Conservation (phyloP, 2,329 filamentous ascomycete genomes). For the Endothia cerciana region DNA sequence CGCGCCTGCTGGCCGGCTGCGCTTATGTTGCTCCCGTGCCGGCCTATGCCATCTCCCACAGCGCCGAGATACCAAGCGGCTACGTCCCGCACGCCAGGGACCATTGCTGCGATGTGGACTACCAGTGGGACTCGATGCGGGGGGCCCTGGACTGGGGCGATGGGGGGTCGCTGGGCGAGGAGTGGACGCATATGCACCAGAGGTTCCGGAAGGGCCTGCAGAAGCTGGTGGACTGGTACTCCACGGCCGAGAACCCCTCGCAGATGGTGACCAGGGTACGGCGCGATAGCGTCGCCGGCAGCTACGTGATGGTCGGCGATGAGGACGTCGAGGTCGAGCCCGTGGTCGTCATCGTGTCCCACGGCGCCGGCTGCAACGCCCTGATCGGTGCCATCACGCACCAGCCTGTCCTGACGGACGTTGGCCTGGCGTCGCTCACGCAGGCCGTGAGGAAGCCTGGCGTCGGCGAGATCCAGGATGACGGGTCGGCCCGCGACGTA, state of each 20-base stretch:
- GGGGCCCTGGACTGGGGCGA: conserved; percentile 80
- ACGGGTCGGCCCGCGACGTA: conserved; percentile 32
- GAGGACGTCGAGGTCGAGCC: conserved; percentile 71
- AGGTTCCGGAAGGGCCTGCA: conserved; percentile 81
- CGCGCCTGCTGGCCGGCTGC: conserved; percentile 35
- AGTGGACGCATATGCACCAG: conserved; percentile 95
- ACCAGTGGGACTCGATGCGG: conserved; percentile 93
- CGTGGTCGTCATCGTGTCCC: conserved; percentile 85
- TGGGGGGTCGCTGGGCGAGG: conserved; percentile 86
- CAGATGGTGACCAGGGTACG: conserved; percentile 54
- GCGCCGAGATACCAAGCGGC: conserved; percentile 81
- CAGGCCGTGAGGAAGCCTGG: conserved; percentile 72
- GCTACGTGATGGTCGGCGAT: conserved; percentile 39
- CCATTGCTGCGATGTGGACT: conserved; percentile 84
- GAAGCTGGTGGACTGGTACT: conserved; percentile 84
- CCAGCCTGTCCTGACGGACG: conserved; percentile 87
- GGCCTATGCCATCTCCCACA: conserved; percentile 79
- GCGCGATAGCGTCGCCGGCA: conserved; percentile 38
- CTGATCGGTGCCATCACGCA: conserved; percentile 90
- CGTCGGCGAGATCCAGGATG: conserved; percentile 37
- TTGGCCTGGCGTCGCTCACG: conserved; percentile 87
- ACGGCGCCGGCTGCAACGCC: conserved; percentile 95
- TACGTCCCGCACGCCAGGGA: conserved; percentile 91
- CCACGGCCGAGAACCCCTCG: conserved; percentile 54
- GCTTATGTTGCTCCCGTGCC: conserved; percentile 77